phyloP scores from a whole-genome alignment of 2,329 filamentous ascomycete species.

The Mycosphaerella sp. region DNA sequence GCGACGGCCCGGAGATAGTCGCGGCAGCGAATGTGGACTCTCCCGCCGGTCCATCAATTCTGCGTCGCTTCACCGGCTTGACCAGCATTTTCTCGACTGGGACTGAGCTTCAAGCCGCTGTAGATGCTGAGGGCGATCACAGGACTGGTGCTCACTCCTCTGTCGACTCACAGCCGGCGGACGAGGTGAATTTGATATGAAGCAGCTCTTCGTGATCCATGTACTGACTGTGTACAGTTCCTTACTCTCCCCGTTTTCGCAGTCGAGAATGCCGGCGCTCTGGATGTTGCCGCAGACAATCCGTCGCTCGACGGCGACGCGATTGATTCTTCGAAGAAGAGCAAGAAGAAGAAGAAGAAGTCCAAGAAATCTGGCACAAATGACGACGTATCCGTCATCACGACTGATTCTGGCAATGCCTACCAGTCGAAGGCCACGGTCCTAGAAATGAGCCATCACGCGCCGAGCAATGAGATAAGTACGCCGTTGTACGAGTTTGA shows the following conservation, averaged over 20 bases:
- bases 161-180: neutral
- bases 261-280: neutral
- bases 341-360: slow-evolving; percentile 12
- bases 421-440: slow-evolving; percentile 1
- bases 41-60: neutral
- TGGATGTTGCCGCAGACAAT: neutral
- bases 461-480: slow-evolving; percentile 7
- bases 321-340: slow-evolving; percentile 3
- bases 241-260: too few species aligned
- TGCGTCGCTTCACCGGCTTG: slow-evolving; percentile 5
- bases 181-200: neutral
- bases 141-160: too few species aligned
- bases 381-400: neutral
- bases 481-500: slow-evolving; percentile 2
- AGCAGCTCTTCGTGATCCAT: neutral
- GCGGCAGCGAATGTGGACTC: neutral
- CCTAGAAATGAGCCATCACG: slow-evolving; percentile 11
- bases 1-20: neutral
- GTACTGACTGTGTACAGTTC: neutral
- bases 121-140: neutral
- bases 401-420: neutral
- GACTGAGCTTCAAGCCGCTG: neutral
- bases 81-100: neutral
- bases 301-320: slow-evolving; percentile 5
- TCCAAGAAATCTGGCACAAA: slow-evolving; percentile 3